Base-by-base conservation (phyloP, 169 alveolate species). In the Plasmodium vivax region DNA sequence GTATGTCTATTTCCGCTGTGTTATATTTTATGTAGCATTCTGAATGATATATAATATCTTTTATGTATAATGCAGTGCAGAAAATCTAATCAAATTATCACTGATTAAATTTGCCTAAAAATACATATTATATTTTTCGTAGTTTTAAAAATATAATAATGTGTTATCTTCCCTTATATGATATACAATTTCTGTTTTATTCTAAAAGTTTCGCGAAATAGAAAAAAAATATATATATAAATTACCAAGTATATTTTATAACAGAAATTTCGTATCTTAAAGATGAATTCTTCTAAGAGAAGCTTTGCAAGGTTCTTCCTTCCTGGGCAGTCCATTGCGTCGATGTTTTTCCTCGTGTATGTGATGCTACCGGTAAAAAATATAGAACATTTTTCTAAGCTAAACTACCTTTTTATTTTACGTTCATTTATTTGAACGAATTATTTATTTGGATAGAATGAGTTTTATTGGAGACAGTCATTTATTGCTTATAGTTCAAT, bases 321-420 rank as follows among this genome's bases (percentile, higher is more conserved):
- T 75, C 83, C 12, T 75, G 47, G 32, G 23, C 27, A 75, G 16
- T 75, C 47, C 47, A 27, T 75, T 75, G 83, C 47, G 32, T 75
- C 30, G 19, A 47, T 75, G 45, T 34, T 75, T 75, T 32, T 34
- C 45, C 19, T 75, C 14, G 83, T 27, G 3, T 27, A 27, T 12
- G 6, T 75, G 47, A 36, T 75, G 32, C 47, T 75, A 75, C 83
- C 83, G 83, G 83, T 75, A 75, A 75, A 75, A 75, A 2, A 75
- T 75, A 8, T 36, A 75, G 19, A 19, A 32, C 41, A 75, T 75
- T 0, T 14, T 75, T 14, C 47, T 75, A 36, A 30, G 47, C 23
- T 36, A 32, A 75, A 75, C 47, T 47, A 47, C 12, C 58, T 2
- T 47, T 47, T 12, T 12, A 47, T 2, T 47, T 47, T 47, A 47